Conservation (phyloP, 495 filamentous ascomycete species). For the Halenospora varia region DNA sequence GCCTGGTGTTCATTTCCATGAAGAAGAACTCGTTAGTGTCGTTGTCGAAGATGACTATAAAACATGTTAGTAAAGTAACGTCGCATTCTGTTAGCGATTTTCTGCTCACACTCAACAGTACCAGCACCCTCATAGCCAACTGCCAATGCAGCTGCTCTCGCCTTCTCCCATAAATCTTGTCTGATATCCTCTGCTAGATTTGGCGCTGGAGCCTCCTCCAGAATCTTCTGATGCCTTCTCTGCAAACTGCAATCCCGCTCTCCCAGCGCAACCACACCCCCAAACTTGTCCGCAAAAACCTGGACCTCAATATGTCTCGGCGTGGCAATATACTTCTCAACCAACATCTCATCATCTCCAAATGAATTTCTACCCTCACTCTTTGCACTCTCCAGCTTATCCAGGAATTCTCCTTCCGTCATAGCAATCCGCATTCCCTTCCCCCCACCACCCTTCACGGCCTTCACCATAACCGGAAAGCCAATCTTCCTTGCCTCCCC, state of each 20-base stretch:
- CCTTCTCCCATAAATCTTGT: constrained; percentile 91
- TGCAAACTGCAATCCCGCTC: constrained; percentile 88
- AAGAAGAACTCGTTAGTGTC: constrained; percentile 94
- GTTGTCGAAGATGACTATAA: constrained; percentile 77
- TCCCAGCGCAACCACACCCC: constrained; percentile 78
- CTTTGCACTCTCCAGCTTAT: constrained; percentile 80
- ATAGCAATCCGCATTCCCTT: constrained; percentile 98
- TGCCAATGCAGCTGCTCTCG: constrained; percentile 79
- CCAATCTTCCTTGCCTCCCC: constrained; percentile 73
- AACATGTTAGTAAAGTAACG: not conserved
- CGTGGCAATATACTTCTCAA: constrained; percentile 94
- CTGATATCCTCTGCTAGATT: constrained; percentile 73
- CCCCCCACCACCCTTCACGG: constrained; percentile 92
- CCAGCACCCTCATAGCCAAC: constrained; percentile 95
- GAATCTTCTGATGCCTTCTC: constrained; percentile 90
- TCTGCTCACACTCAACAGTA: constrained; percentile 71
- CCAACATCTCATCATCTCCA: constrained; percentile 91
- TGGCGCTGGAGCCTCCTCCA: constrained; percentile 94
- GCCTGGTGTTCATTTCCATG: constrained; percentile 99
- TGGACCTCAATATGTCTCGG: constrained; percentile 98
- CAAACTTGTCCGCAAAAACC: constrained; percentile 88
- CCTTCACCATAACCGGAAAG: constrained; percentile 94
- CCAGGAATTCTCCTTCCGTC: constrained; percentile 69
- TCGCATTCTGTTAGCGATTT: not conserved
- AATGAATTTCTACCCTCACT: constrained; percentile 89